phyloP scores from a whole-genome alignment of 1,284 basidiomycete genomes.

The Clitocybe nebularis region DNA sequence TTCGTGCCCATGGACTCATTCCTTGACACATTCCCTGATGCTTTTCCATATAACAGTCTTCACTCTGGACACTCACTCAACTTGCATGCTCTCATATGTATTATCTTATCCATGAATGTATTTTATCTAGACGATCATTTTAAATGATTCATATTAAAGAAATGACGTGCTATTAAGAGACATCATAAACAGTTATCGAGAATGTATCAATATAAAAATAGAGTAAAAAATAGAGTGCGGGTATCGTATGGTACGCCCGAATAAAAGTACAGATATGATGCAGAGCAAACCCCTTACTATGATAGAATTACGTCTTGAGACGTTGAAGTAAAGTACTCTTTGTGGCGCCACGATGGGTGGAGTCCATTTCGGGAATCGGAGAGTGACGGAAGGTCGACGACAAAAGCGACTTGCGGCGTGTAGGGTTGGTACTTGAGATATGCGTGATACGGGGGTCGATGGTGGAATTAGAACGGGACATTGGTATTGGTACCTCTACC shows the following conservation, averaged over 20 bases:
- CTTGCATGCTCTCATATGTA: conserved; percentile 13
- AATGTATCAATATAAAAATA: conserved; percentile 8
- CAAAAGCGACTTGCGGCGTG: conserved; percentile 13
- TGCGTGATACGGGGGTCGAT: conserved; percentile 9
- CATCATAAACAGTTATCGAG: background rate
- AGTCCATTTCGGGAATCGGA: conserved; percentile 9
- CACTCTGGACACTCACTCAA: conserved; percentile 9
- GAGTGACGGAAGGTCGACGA: conserved; percentile 12
- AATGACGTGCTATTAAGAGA: background rate
- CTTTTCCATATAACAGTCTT: conserved; percentile 11
- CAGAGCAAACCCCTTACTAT: conserved; percentile 7
- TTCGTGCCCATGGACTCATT: conserved; percentile 59
- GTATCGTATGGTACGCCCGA: conserved; percentile 18
- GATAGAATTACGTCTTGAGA: conserved; percentile 19
- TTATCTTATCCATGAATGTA: conserved; percentile 18
- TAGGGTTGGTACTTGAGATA: conserved; percentile 8
- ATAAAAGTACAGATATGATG: conserved; percentile 17
- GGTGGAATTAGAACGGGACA: conserved; percentile 12
- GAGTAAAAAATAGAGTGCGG: conserved; percentile 8
- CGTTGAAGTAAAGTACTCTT: conserved; percentile 20
- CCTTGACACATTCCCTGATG: conserved; percentile 23
- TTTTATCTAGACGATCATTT: conserved; percentile 14
- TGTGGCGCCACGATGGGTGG: conserved; percentile 11
- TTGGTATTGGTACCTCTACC: conserved; percentile 17
- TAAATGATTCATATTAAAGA: conserved; percentile 3